Evolutionary conservation across 2,329 filamentous ascomycete genomes (phyloP).

Genomic region (Ceratocystis lukuohia): DNA sequence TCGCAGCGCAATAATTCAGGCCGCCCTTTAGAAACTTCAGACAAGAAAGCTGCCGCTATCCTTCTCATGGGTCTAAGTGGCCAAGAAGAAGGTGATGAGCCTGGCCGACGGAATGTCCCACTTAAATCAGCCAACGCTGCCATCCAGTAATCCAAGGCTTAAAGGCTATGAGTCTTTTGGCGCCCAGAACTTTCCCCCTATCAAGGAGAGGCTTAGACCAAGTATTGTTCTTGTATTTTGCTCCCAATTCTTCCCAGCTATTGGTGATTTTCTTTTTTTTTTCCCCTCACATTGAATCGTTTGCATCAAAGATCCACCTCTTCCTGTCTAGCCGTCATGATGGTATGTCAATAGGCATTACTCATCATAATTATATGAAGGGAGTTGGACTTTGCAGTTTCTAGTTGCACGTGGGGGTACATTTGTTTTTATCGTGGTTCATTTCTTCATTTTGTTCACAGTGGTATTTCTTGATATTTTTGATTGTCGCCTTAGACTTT

Average conservation of each 20-base stretch:
- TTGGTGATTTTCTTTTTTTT: slow-evolving; percentile 2
- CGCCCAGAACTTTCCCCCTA: not conserved
- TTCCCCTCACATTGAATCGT: slow-evolving; percentile 8
- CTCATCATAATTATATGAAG: not conserved
- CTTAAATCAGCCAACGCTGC: slow-evolving; percentile 5
- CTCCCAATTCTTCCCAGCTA: not conserved
- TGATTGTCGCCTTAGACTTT: not conserved
- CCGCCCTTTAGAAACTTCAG: slow-evolving; percentile 21
- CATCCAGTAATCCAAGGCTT: slow-evolving; percentile 27
- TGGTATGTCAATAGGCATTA: not conserved
- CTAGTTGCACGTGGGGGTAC: not conserved
- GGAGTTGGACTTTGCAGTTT: not conserved
- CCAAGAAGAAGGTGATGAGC: slow-evolving; percentile 25
- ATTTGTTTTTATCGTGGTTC: not conserved
- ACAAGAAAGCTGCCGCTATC: slow-evolving; percentile 35
- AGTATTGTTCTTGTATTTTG: not conserved
- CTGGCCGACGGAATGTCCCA: slow-evolving; percentile 15
- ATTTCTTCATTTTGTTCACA: not conserved
- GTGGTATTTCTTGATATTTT: slow-evolving; percentile 8
- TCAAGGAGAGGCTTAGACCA: too few species aligned
- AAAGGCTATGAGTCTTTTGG: not conserved
- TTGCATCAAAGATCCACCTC: too few species aligned
- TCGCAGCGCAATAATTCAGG: not conserved
- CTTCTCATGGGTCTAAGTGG: slow-evolving; percentile 37
- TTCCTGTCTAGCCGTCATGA: too few species aligned